A percentile compares a stretch with the other conserved stretches of the same genome.
These are phyloP conservation scores for Zymoseptoria tritici DNA, from an alignment of 2,329 filamentous ascomycete genomes.

Conservation along the genomic window DNA sequence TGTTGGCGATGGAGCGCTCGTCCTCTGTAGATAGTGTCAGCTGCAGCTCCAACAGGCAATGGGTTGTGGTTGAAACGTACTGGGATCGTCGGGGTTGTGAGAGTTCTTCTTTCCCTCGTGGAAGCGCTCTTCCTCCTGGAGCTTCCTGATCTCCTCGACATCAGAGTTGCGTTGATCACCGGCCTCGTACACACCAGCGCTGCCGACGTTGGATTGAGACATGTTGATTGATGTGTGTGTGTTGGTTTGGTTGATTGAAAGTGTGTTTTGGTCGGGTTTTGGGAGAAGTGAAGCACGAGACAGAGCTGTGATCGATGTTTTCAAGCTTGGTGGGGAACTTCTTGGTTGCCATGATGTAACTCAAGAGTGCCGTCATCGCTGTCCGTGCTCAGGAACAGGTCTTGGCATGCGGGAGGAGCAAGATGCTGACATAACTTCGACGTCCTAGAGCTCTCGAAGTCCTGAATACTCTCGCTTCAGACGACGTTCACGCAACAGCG, in stretches of 20 bases:
- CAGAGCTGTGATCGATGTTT: not conserved
- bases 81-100: conserved; percentile 63
- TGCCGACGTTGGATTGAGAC: conserved; percentile 57
- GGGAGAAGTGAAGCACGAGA: not conserved
- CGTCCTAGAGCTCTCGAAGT: no score
- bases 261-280: not conserved
- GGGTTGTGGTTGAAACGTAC: conserved; percentile 40
- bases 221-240: conserved; percentile 1
- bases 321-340: not conserved
- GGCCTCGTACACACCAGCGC: conserved; percentile 60
- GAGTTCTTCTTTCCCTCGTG: conserved; percentile 65
- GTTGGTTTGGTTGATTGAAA: not conserved
- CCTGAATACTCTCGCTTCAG: not conserved
- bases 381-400: not conserved
- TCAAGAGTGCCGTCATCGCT: not conserved
- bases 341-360: not conserved
- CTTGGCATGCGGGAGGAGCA: not conserved
- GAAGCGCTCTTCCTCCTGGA: conserved; percentile 51
- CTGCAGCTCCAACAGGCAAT: not conserved
- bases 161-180: conserved; percentile 62
- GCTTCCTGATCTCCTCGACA: conserved; percentile 29
- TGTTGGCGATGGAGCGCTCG: conserved; percentile 64
- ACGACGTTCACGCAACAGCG: no score
- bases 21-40: conserved; percentile 47
- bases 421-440: not conserved